These are phyloP conservation scores for Cytospora leucostoma DNA, from an alignment of 2,329 filamentous ascomycete species.

Conservation along the genomic window DNA sequence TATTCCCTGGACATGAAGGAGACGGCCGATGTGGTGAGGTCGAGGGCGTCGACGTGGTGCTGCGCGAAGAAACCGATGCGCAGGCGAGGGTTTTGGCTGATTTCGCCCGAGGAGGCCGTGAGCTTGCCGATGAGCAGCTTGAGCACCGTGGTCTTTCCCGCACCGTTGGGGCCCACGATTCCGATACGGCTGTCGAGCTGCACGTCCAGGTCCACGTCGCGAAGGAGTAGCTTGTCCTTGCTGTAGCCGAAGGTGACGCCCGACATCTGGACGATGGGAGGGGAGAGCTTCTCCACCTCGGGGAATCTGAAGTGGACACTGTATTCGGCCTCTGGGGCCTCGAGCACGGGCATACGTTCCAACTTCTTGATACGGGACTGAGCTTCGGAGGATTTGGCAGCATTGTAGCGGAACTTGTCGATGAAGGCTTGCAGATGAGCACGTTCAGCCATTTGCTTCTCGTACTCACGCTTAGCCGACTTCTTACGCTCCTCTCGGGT, in stretches of 20 bases:
- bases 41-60: slow-evolving; percentile 95
- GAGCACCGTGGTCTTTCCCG: slow-evolving; percentile 97
- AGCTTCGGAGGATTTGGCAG: slow-evolving; percentile 96
- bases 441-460: slow-evolving; percentile 94
- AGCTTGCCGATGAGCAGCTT: slow-evolving; percentile 94
- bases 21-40: slow-evolving; percentile 85
- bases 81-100: slow-evolving; percentile 84
- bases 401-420: slow-evolving; percentile 99
- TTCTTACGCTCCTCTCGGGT: slow-evolving; percentile 97
- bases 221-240: slow-evolving; percentile 75
- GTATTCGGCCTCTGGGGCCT: slow-evolving; percentile 90
- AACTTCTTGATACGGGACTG: slow-evolving; percentile 99
- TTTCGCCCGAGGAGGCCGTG: slow-evolving; percentile 72
- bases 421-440: slow-evolving; percentile 97
- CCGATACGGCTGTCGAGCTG: slow-evolving; percentile 97
- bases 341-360: slow-evolving; percentile 91
- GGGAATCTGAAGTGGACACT: slow-evolving; percentile 96
- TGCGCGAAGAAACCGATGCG: slow-evolving; percentile 97
- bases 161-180: slow-evolving; percentile 98
- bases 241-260: slow-evolving; percentile 89
- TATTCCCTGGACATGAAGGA: slow-evolving; percentile 95
- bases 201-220: slow-evolving; percentile 89
- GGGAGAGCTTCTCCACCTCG: slow-evolving; percentile 94
- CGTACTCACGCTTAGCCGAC: slow-evolving; percentile 94
- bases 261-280: slow-evolving; percentile 97